phyloP scores from a whole-genome alignment of 176 grass and related monocot species.

The Oryza glaberrima region DNA sequence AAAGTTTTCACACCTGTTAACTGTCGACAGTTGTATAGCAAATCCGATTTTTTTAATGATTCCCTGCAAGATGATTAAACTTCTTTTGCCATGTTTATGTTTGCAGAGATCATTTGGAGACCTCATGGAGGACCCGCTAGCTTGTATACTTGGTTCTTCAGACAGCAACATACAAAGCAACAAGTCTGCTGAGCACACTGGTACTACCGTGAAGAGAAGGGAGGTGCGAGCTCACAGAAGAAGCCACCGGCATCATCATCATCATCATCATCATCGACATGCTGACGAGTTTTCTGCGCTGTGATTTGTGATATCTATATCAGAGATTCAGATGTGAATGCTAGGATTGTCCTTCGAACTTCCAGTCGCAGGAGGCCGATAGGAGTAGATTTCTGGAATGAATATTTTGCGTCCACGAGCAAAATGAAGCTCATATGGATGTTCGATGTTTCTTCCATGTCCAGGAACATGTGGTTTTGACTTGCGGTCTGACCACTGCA shows the following conservation, averaged over 20 bases:
- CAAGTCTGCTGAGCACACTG: conserved; percentile 19
- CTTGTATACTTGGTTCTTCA: conserved; percentile 60
- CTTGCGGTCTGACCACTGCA: too few species aligned
- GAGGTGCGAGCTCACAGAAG: conserved; percentile 44
- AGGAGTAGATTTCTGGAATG: neutral
- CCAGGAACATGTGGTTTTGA: neutral
- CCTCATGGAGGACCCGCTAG: conserved; percentile 64
- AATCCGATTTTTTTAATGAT: neutral
- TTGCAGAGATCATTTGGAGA: conserved; percentile 49
- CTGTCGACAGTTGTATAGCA: too few species aligned
- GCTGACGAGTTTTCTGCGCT: conserved; percentile 15
- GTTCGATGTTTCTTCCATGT: neutral
- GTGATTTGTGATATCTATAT: neutral
- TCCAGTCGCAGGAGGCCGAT: neutral
- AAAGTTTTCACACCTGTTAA: too few species aligned
- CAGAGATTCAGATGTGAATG: neutral
- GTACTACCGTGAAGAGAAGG: conserved; percentile 37
- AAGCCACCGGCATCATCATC: conserved; percentile 25
- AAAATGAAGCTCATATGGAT: too few species aligned
- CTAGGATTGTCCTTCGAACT: neutral
- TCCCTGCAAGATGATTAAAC: neutral
- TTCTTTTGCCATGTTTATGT: neutral
- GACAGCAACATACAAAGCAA: conserved; percentile 40
- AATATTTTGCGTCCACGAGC: neutral
- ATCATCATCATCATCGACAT: neutral